These are phyloP conservation scores for Akanthomyces uredinophilus DNA, from an alignment of 2,329 filamentous ascomycete genomes.

Conservation along the genomic window DNA sequence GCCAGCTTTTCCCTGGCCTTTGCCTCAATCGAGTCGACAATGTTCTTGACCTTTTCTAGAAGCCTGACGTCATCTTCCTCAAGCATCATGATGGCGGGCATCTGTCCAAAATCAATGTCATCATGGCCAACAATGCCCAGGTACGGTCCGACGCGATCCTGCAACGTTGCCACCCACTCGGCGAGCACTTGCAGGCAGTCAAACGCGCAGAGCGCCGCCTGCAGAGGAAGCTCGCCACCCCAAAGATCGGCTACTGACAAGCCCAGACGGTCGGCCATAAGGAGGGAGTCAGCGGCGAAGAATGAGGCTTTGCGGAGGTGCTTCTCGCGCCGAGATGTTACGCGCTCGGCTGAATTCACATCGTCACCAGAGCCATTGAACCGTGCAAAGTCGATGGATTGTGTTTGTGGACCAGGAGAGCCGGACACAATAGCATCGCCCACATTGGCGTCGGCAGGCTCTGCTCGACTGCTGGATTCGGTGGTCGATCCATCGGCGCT, in stretches of 20 bases:
- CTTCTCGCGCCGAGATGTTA: conserved; percentile 64
- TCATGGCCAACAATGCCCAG: conserved; percentile 82
- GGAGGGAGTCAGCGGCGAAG: conserved; percentile 86
- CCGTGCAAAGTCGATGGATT: conserved; percentile 43
- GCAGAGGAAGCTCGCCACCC: conserved; percentile 79
- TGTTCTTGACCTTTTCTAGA: conserved; percentile 73
- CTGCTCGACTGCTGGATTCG: conserved; percentile 36
- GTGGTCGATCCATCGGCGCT: conserved; percentile 49
- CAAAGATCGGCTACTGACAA: conserved; percentile 80
- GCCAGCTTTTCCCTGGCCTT: conserved; percentile 62
- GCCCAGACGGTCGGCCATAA: conserved; percentile 80
- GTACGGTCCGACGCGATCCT: conserved; percentile 88
- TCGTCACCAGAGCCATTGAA: conserved; percentile 20
- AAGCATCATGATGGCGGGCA: conserved; percentile 82
- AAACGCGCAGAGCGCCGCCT: conserved; percentile 86
- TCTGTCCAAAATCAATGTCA: conserved; percentile 69
- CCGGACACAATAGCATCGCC: conserved; percentile 43
- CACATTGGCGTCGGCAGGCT: conserved; percentile 38
- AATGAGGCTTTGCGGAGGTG: conserved; percentile 92
- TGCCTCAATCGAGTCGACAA: conserved; percentile 69
- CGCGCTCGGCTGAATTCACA: conserved; percentile 13
- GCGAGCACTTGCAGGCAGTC: conserved; percentile 92
- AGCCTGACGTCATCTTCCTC: conserved; percentile 90
- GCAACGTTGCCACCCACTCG: conserved; percentile 89
- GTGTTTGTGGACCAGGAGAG: conserved; percentile 46